Evolutionary conservation across 345 rosid genomes (phyloP), one percentile per base, ranked within the genome.

Genomic region (Ceriops decandra): DNA sequence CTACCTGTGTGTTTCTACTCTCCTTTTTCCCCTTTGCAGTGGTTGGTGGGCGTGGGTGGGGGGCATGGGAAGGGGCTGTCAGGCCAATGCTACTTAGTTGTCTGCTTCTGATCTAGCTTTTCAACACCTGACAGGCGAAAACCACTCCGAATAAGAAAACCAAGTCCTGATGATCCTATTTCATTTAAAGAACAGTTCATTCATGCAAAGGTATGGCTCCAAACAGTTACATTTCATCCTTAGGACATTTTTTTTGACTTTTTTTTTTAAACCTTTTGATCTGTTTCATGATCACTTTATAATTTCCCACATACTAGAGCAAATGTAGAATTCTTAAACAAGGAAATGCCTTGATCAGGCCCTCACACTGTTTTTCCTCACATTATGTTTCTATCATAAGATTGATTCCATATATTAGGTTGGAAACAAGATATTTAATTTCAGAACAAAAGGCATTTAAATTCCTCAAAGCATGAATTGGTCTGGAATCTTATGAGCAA

Each of bases 121-220:
- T 68, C 82, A 28, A 82, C 66, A 68, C 38, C 81, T 57, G 88
- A 83, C 35, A 80, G 76, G 71, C 79, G 71, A 59, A 83, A 83
- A 71, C 76, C 64, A 69, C 72, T 83, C 58, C 79, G 76, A 30
- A 77, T 77, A 53, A 84, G 82, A 82, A 89, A 87, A 75, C 96
- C 96, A 53, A 71, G 64, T 68, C 72, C 59, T 22, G 73, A 72
- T 78, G 96, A 89, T 77, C 82, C 87, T 35, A 82, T 85, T 62
- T 69, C 89, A 38, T 82, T 83, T n/a, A 87, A 87, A 82, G 96
- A 89, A 78, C 68, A 84, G 82, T 89, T 85, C 76, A 89, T 87
- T 68, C 89, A 86, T 60, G 96, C 90, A 17, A 89, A 89, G 89
- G 96, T 89, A 78, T 66, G 52, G 13, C 17, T 70, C 57, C 21